These are phyloP conservation scores for Teunomyces gatunensis DNA, from an alignment of 805 yeast genomes.

Conservation along the genomic window DNA sequence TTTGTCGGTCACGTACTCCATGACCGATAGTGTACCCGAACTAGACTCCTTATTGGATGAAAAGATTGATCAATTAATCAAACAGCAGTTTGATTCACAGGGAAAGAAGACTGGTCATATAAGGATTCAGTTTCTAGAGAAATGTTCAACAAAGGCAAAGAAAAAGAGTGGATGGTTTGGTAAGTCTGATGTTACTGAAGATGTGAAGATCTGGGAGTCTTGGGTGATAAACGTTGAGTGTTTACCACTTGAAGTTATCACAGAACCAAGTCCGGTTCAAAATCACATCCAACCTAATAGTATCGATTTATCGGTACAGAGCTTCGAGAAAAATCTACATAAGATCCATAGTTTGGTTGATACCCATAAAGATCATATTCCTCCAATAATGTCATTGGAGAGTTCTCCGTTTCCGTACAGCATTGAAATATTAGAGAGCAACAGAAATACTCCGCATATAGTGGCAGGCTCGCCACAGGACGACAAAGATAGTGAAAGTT, in stretches of 20 bases:
- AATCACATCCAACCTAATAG: constrained; percentile 11
- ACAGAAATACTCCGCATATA: not conserved
- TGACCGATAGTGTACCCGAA: constrained; percentile 45
- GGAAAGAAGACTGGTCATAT: constrained; percentile 28
- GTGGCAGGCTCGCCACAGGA: constrained; percentile 6
- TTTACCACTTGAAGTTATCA: constrained; percentile 26
- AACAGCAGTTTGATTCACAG: constrained; percentile 21
- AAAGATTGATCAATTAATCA: constrained; percentile 30
- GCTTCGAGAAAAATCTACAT: constrained; percentile 41
- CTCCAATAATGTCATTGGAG: constrained; percentile 68
- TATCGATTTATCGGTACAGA: constrained; percentile 34
- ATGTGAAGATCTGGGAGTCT: constrained; percentile 60
- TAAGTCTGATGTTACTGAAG: constrained; percentile 30
- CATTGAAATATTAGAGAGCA: constrained; percentile 22
- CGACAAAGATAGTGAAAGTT: constrained; percentile 36
- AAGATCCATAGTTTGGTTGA: constrained; percentile 55
- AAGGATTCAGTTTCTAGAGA: constrained; percentile 38
- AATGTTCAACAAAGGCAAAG: constrained; percentile 32
- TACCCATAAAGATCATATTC: constrained; percentile 61
- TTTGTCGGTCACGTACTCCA: constrained; percentile 58
- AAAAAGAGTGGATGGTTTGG: constrained; percentile 59
- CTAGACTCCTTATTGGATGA: constrained; percentile 45
- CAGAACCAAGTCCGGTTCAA: constrained; percentile 4
- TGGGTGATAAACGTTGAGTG: constrained; percentile 60
- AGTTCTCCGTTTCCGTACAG: constrained; percentile 59